Conservation (phyloP, 352 stramenopile species). For the Elongisporangium undulatum region DNA sequence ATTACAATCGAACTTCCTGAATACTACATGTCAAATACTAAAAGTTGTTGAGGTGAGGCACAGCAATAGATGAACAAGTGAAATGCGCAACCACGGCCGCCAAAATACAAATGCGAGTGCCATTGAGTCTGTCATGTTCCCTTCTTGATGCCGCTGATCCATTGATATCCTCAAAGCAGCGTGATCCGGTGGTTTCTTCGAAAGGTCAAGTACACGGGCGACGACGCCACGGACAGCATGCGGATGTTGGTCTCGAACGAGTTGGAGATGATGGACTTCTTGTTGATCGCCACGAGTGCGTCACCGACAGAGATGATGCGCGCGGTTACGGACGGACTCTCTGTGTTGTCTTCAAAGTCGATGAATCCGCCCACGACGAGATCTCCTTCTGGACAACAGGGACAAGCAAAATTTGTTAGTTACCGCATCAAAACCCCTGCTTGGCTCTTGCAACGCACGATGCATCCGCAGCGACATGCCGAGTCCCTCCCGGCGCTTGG, state of each 20-base stretch:
- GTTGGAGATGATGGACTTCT: slow-evolving; percentile 82
- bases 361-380: slow-evolving; percentile 79
- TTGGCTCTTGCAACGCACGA: slow-evolving; percentile 45
- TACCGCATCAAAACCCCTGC: neutral
- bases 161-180: slow-evolving; percentile 36
- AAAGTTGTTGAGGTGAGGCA: neutral
- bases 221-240: slow-evolving; percentile 70
- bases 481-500: slow-evolving; percentile 71
- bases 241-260: slow-evolving; percentile 87
- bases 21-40: too few relatives aligned
- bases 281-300: slow-evolving; percentile 83
- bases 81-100: neutral
- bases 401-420: slow-evolving; percentile 7
- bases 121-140: neutral
- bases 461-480: slow-evolving; percentile 87
- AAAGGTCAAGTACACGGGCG: slow-evolving; percentile 84
- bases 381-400: slow-evolving; percentile 47
- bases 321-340: slow-evolving; percentile 73
- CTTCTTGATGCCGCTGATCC: neutral
- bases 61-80: slow-evolving; percentile 8
- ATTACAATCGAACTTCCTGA: neutral
- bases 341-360: slow-evolving; percentile 75
- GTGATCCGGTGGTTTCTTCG: slow-evolving; percentile 54
- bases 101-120: neutral
- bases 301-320: slow-evolving; percentile 77